These are phyloP conservation scores for Spongiforma sp. DNA, from an alignment of 1,284 basidiomycete species.

Conservation along the genomic window DNA sequence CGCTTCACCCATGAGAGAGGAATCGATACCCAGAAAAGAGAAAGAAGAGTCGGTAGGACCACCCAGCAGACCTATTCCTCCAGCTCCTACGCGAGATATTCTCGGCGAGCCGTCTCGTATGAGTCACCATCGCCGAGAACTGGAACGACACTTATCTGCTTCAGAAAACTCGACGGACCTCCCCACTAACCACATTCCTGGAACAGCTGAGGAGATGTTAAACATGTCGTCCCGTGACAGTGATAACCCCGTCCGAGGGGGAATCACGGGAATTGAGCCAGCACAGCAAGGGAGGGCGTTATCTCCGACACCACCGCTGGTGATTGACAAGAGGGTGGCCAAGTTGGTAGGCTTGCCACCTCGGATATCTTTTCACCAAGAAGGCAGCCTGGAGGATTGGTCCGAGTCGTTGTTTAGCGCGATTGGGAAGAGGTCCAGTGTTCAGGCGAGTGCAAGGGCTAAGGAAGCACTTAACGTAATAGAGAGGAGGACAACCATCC, in stretches of 20 bases:
- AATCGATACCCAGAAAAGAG: slow-evolving; percentile 21
- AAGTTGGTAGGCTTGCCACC: slow-evolving; percentile 47
- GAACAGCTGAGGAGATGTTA: slow-evolving; percentile 31
- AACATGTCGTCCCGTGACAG: slow-evolving; percentile 35
- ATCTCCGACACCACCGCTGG: slow-evolving; percentile 29
- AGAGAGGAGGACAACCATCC: slow-evolving; percentile 20
- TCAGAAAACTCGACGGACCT: background rate
- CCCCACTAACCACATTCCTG: slow-evolving; percentile 21
- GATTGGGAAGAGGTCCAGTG: slow-evolving; percentile 29
- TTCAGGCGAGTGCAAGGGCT: slow-evolving; percentile 1
- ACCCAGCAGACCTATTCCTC: slow-evolving; percentile 26
- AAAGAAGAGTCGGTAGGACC: slow-evolving; percentile 21
- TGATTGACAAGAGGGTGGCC: slow-evolving; percentile 35
- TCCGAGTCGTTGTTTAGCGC: slow-evolving; percentile 34
- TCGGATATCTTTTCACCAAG: slow-evolving; percentile 57
- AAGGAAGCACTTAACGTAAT: slow-evolving; percentile 6
- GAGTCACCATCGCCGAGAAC: slow-evolving; percentile 3
- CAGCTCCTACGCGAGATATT: slow-evolving; percentile 12
- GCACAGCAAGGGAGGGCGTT: slow-evolving; percentile 9
- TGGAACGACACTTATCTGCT: slow-evolving; percentile 5
- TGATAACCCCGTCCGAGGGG: slow-evolving; percentile 8
- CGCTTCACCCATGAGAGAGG: slow-evolving; percentile 26
- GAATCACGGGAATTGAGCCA: slow-evolving; percentile 9
- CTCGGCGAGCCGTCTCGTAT: slow-evolving; percentile 12
- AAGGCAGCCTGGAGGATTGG: slow-evolving; percentile 42